A percentile compares a stretch with the other conserved stretches of the same genome.
phyloP scores from a whole-genome alignment of 2,329 filamentous ascomycete species.

The Fusarium albosuccineum region DNA sequence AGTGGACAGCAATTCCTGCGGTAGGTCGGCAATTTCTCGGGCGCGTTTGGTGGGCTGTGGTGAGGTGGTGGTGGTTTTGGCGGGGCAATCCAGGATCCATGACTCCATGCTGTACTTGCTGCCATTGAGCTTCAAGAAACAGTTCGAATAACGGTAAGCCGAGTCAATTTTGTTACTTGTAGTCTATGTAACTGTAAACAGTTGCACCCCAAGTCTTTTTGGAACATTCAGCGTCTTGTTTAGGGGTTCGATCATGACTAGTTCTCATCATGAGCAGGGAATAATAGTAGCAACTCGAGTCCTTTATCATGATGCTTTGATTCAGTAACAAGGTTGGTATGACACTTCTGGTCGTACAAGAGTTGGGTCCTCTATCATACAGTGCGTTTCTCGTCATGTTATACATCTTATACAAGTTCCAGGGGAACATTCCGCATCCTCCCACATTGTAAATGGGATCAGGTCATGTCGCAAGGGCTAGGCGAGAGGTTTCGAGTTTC shows the following conservation, averaged over 20 bases:
- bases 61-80: constrained; percentile 42
- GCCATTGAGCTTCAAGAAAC: neutral
- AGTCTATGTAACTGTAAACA: too few species aligned
- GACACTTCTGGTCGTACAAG: constrained; percentile 14
- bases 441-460: neutral
- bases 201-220: too few species aligned
- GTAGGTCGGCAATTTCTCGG: constrained; percentile 49
- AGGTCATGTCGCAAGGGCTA: constrained; percentile 8
- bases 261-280: neutral
- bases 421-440: neutral
- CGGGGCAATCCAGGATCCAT: constrained; percentile 37
- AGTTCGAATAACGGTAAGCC: neutral
- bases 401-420: constrained; percentile 29
- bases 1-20: constrained; percentile 47
- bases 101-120: constrained; percentile 9
- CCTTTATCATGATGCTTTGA: neutral
- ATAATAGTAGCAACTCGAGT: neutral
- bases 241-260: too few species aligned
- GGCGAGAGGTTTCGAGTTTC: constrained; percentile 24
- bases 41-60: constrained; percentile 34
- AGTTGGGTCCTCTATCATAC: constrained; percentile 33
- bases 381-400: constrained; percentile 20
- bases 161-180: neutral
- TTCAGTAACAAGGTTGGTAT: constrained; percentile 2
- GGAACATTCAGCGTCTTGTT: too few species aligned